These are phyloP conservation scores for Aureobasidium musti DNA, from an alignment of 2,329 filamentous ascomycete species.

Conservation along the genomic window DNA sequence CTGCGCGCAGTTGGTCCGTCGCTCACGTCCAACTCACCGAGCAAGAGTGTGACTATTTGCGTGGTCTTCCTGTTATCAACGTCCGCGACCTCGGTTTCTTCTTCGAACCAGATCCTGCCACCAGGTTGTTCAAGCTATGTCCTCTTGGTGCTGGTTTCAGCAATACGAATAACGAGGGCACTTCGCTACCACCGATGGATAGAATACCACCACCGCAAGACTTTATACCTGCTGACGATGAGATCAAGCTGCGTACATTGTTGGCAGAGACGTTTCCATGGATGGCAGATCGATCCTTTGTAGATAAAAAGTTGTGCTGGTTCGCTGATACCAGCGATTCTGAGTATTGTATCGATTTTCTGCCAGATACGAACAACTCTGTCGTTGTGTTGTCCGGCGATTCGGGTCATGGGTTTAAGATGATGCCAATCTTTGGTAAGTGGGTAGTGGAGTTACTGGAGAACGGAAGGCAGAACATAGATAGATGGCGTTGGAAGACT, in stretches of 20 bases:
- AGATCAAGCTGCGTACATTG: slow-evolving; percentile 54
- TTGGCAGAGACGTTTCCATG: slow-evolving; percentile 56
- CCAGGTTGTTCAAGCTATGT: slow-evolving; percentile 61
- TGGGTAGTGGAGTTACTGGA: slow-evolving; percentile 56
- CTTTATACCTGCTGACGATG: slow-evolving; percentile 58
- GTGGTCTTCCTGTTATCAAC: slow-evolving; percentile 62
- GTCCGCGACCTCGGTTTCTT: slow-evolving; percentile 55
- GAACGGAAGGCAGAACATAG: slow-evolving; percentile 47
- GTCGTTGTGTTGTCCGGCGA: slow-evolving; percentile 59
- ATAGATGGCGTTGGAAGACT: slow-evolving; percentile 58
- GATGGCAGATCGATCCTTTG: slow-evolving; percentile 58
- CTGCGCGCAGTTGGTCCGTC: slow-evolving; percentile 61
- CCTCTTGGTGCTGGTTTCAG: slow-evolving; percentile 59
- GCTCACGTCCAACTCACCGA: slow-evolving; percentile 61
- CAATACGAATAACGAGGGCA: slow-evolving; percentile 44
- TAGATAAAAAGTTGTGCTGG: slow-evolving; percentile 63
- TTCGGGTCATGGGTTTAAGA: slow-evolving; percentile 64
- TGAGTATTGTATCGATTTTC: slow-evolving; percentile 62
- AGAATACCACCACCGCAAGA: slow-evolving; percentile 47
- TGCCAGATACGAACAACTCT: slow-evolving; percentile 52
- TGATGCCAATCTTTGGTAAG: slow-evolving; percentile 61
- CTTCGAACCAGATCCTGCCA: slow-evolving; percentile 64
- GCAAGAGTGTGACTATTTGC: slow-evolving; percentile 56
- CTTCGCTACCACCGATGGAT: slow-evolving; percentile 49
- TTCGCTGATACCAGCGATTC: slow-evolving; percentile 63